A percentile compares a stretch with the other conserved stretches of the same genome.
phyloP scores from a whole-genome alignment of 768 basidiomycete genomes.

The Clavaria fumosa region DNA sequence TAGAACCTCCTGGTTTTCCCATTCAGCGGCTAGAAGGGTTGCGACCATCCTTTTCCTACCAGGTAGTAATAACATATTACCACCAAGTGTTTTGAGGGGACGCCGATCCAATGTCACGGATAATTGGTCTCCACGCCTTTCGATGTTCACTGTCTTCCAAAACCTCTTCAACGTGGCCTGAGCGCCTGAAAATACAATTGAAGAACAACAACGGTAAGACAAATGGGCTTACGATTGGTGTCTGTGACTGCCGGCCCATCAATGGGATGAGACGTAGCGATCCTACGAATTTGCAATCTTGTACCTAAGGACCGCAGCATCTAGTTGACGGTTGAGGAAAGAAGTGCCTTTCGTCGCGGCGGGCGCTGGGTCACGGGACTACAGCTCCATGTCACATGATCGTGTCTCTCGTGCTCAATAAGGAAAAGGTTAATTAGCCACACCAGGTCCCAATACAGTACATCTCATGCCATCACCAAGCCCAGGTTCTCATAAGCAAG shows the following conservation, averaged over 20 bases:
- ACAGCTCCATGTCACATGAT: too few relatives aligned
- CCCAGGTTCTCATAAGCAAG: constrained; percentile 14
- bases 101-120: constrained; percentile 69
- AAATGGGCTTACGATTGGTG: constrained; percentile 40
- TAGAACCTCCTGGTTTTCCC: constrained; percentile 82
- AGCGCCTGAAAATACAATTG: constrained; percentile 37
- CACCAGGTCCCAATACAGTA: too few relatives aligned
- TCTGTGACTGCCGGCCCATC: constrained; percentile 38
- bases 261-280: too few relatives aligned
- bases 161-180: constrained; percentile 80
- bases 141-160: constrained; percentile 85
- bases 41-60: constrained; percentile 56
- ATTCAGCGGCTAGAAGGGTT: constrained; percentile 82
- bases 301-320: too few relatives aligned
- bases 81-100: constrained; percentile 76
- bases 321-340: background rate
- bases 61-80: constrained; percentile 63
- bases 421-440: too few relatives aligned
- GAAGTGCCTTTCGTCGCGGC: background rate
- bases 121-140: constrained; percentile 35
- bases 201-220: background rate
- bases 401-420: too few relatives aligned
- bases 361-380: too few relatives aligned
- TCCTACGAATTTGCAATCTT: too few relatives aligned
- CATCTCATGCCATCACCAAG: too few relatives aligned